A percentile compares a stretch with the other conserved stretches of the same genome.
phyloP scores from a whole-genome alignment of 2,329 filamentous ascomycete species.

The Scedosporium boydii region DNA sequence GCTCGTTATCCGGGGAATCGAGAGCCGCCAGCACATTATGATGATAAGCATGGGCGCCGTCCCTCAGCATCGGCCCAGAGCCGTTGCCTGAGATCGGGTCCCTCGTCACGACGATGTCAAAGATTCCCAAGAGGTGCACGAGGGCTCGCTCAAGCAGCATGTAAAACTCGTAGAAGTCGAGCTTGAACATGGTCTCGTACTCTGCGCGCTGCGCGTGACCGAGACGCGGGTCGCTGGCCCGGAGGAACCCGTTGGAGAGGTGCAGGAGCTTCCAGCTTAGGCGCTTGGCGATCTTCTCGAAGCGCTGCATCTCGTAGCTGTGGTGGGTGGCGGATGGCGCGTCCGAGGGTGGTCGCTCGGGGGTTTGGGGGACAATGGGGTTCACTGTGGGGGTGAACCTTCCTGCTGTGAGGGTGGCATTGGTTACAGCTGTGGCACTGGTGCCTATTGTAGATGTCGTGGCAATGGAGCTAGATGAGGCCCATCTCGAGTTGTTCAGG shows the following conservation, averaged over 20 bases:
- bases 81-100: neutral
- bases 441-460: neutral
- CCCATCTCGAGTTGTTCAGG: conserved; percentile 8
- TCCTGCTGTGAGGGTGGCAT: neutral
- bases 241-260: conserved; percentile 45
- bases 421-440: neutral
- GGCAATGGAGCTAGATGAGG: neutral
- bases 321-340: neutral
- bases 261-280: conserved; percentile 56
- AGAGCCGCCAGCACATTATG: conserved; percentile 59
- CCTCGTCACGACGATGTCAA: conserved; percentile 41
- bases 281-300: conserved; percentile 23
- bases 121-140: conserved; percentile 56
- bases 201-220: conserved; percentile 18
- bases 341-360: neutral
- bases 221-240: conserved; percentile 25
- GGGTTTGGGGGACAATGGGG: neutral
- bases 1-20: conserved; percentile 44
- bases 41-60: conserved; percentile 48
- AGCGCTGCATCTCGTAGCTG: conserved; percentile 9
- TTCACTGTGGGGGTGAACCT: neutral
- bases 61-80: neutral
- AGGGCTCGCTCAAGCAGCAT: conserved; percentile 62
- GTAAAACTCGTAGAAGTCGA: conserved; percentile 72
- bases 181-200: conserved; percentile 62